Evolutionary conservation across 768 basidiomycete genomes (phyloP), one percentile per base, ranked within the genome.

Genomic region (Leccinellum rugosiceps): DNA sequence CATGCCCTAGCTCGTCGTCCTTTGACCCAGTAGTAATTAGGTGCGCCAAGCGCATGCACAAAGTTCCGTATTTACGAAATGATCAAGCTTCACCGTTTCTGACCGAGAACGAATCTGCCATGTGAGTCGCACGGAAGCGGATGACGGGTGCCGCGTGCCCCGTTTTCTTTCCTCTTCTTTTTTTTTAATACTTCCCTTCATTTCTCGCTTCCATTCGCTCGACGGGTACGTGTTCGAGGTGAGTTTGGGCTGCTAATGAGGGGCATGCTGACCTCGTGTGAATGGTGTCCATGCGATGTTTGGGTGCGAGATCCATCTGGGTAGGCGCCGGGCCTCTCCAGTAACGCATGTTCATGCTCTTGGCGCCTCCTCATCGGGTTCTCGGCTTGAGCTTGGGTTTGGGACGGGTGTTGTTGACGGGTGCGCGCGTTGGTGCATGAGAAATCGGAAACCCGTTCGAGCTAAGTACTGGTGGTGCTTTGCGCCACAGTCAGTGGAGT

Each of bases 21-120:
- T 25, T 25, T 25, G 25, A 35, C 34, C 17, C 17, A 17, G 34
- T 7, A 34, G 14, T 34, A 14, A 34, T 34, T 34, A 35, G 35
- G 17, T n/a, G n/a, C 17, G 17, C 35, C 35, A 38, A 9, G 35
- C 17, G 59, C 19, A 15, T 23, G 7, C 59, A 47, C 45, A 41
- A 47, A 46, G 52, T 59, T 61, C 26, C 17, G 45, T 19, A 3
- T 23, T 34, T 26, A 47, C 35, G 21, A 26, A 34, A 21, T 10
- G 21, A 38, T 38, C 9, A 38, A 38, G 17, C 25, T n/a, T 56
- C 55, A 26, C 30, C 15, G 19, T 50, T 26, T 30, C 57, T 32
- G 43, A 57, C 23, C 56, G 56, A 46, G 31, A 35, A 35, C 26
- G 14, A 31, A 56, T 44, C 55, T 32, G 10, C 25, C 54, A 38